These are phyloP conservation scores for Saccharomycopsis lassenensis DNA, from an alignment of 805 yeast genomes.

Conservation along the genomic window DNA sequence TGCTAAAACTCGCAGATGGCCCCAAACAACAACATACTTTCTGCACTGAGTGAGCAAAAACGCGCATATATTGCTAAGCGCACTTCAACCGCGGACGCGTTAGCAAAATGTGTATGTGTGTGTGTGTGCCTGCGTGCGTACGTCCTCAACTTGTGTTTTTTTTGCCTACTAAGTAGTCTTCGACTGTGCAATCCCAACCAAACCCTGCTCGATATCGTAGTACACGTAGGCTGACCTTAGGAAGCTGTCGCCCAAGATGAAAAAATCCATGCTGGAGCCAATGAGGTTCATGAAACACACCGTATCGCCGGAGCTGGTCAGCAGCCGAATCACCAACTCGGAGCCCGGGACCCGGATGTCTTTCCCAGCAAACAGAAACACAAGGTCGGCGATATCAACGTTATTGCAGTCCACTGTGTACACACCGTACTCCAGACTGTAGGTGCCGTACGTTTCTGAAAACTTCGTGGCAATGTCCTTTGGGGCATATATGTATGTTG, in stretches of 20 bases:
- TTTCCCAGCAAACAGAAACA: slow-evolving; percentile 6
- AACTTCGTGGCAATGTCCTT: slow-evolving; percentile 20
- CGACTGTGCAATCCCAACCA: slow-evolving; percentile 49
- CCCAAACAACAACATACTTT: no score
- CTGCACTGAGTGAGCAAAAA: no score
- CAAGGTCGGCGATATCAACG: no score
- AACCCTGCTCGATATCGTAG: slow-evolving; percentile 45
- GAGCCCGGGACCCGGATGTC: slow-evolving; percentile 10
- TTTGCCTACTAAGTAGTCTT: no score
- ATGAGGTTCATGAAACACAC: slow-evolving; percentile 25
- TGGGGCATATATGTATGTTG: slow-evolving; percentile 42
- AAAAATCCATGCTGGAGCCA: slow-evolving; percentile 3
- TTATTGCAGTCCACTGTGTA: slow-evolving; percentile 4
- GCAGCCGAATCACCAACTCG: no score
- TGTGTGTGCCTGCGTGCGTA: no score
- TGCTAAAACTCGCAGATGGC: no score
- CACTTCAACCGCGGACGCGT: no score
- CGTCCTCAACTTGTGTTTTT: no score
- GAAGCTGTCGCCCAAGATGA: slow-evolving; percentile 45
- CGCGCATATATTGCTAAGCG: no score
- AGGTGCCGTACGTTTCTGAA: slow-evolving; percentile 12
- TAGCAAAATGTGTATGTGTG: no score
- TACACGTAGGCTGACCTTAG: slow-evolving; percentile 51
- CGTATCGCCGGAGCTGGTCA: no score
- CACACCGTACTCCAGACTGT: slow-evolving; percentile 1